Conservation (phyloP, 495 filamentous ascomycete species). For the Penicillium robsamsonii region DNA sequence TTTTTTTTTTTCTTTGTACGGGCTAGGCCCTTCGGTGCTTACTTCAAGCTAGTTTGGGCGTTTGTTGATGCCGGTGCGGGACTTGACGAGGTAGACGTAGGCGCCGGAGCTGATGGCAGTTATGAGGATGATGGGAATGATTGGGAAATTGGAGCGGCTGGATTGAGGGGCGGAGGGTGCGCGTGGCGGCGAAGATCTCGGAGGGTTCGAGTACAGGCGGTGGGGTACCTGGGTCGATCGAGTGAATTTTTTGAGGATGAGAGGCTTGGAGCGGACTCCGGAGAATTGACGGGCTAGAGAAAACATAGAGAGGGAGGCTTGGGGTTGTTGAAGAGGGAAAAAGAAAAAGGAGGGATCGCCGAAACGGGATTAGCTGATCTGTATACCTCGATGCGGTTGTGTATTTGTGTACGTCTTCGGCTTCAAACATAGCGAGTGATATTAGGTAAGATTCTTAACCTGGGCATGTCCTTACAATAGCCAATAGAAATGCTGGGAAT, state of each 20-base stretch:
- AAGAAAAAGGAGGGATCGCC: slow-evolving; percentile 17
- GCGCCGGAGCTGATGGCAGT: slow-evolving; percentile 55
- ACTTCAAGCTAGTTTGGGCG: slow-evolving; percentile 8
- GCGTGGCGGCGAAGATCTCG: slow-evolving; percentile 18
- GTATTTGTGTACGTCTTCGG: not conserved
- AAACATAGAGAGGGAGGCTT: slow-evolving; percentile 3
- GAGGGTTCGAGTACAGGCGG: slow-evolving; percentile 25
- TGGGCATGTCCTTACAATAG: not conserved
- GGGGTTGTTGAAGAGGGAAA: not conserved
- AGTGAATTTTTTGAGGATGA: slow-evolving; percentile 6
- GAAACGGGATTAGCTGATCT: slow-evolving; percentile 23
- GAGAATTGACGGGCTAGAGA: slow-evolving; percentile 14
- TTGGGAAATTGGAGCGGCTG: slow-evolving; percentile 52
- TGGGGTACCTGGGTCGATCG: slow-evolving; percentile 18
- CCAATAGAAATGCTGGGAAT: not conserved
- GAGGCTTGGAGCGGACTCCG: slow-evolving; percentile 21
- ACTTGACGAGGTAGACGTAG: slow-evolving; percentile 62
- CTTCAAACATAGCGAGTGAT: not conserved
- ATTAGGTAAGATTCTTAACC: not conserved
- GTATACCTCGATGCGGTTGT: slow-evolving; percentile 8
- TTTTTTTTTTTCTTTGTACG: slow-evolving; percentile 4
- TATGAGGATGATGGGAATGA: slow-evolving; percentile 65
- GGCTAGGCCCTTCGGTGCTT: not conserved
- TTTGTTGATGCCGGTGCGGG: slow-evolving; percentile 44
- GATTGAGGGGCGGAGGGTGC: slow-evolving; percentile 29